These are phyloP conservation scores for Kokia cookei DNA, from an alignment of 441 rosid species.

Conservation along the genomic window DNA sequence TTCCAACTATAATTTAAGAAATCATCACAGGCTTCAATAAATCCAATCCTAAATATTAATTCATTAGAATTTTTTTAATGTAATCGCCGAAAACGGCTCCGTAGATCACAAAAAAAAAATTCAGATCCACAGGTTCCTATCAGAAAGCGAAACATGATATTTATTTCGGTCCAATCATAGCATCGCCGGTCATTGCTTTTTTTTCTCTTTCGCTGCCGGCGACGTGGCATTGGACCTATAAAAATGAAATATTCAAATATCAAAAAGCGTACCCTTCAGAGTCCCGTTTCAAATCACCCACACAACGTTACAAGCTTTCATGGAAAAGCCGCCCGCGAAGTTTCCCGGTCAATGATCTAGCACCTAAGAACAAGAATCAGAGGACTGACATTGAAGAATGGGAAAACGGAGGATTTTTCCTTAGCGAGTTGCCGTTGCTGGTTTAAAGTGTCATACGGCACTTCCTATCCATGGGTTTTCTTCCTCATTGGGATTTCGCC, in stretches of 20 bases:
- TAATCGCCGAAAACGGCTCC: slow-evolving; percentile 72
- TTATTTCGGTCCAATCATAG: slow-evolving; percentile 53
- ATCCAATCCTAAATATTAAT: too few species aligned
- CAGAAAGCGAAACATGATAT: slow-evolving; percentile 47
- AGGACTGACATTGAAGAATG: slow-evolving; percentile 20
- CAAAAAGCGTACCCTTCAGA: slow-evolving; percentile 35
- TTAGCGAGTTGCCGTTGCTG: slow-evolving; percentile 18
- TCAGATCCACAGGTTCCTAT: slow-evolving; percentile 67
- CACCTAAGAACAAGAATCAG: slow-evolving; percentile 18
- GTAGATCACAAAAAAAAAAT: slow-evolving; percentile 16
- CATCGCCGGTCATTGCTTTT: slow-evolving; percentile 56
- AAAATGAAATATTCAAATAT: background rate
- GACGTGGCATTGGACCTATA: slow-evolving; percentile 60
- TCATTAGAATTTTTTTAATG: slow-evolving; percentile 2
- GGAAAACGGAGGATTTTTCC: slow-evolving; percentile 1
- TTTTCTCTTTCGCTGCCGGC: slow-evolving; percentile 38
- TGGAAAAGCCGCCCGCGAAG: background rate
- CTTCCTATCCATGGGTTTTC: slow-evolving; percentile 69
- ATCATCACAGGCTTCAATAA: slow-evolving; percentile 48
- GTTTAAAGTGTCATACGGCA: slow-evolving; percentile 71
- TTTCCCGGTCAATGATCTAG: slow-evolving; percentile 26
- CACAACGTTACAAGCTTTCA: slow-evolving; percentile 18
- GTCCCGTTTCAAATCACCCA: slow-evolving; percentile 74
- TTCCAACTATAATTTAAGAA: slow-evolving; percentile 36
- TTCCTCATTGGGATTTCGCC: slow-evolving; percentile 44